Conservation (phyloP, 164 flowering plant species). For the Macadamia integrifolia region DNA sequence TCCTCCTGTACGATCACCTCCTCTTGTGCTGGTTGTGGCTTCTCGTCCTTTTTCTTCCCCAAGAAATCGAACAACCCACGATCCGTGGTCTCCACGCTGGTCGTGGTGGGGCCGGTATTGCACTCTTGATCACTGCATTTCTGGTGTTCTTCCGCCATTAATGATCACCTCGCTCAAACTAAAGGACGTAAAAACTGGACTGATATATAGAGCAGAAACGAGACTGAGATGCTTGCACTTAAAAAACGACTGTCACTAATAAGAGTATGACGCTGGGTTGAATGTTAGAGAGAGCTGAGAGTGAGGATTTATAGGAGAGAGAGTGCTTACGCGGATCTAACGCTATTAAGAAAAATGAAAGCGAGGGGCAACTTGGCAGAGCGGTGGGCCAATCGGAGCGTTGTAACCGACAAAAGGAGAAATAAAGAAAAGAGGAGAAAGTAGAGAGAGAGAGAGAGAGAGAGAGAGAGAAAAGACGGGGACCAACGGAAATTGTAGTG, state of each 20-base stretch:
- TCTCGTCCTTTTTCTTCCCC: conserved; percentile 48
- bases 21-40: conserved; percentile 9
- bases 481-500: background rate
- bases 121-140: conserved; percentile 17
- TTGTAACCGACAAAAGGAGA: background rate
- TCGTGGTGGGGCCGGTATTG: conserved; percentile 4
- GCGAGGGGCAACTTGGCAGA: background rate
- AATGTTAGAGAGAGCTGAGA: background rate
- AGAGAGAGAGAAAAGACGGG: background rate
- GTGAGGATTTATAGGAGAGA: background rate
- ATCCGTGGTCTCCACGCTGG: conserved; percentile 34
- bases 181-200: no score
- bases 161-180: no score
- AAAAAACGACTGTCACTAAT: no score
- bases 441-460: background rate
- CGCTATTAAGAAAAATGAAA: background rate
- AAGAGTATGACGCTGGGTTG: no score
- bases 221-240: no score
- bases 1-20: conserved; percentile 9
- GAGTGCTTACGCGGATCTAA: background rate
- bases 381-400: background rate
- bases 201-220: no score
- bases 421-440: no score
- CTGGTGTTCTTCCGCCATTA: conserved; percentile 33
- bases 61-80: conserved; percentile 73